Evolutionary conservation across 2,329 filamentous ascomycete genomes (phyloP), one percentile per base, ranked within the genome.

Genomic region (Ascocoryne sarcoides): DNA sequence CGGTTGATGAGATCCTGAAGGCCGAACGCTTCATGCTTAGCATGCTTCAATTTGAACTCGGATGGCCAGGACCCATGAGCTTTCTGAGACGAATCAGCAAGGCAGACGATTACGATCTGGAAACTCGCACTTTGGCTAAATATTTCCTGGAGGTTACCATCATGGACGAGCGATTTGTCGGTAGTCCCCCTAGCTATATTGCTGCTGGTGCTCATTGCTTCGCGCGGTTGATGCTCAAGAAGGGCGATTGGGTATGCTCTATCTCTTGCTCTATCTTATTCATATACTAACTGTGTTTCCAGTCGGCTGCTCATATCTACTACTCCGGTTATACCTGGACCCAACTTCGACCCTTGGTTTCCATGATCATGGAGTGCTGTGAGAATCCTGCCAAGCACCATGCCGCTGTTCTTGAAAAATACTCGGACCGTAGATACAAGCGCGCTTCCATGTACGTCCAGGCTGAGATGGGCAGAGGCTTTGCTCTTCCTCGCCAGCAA

Each of bases 11-110:
- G 66, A 90, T 98, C 42, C 75, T 96, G 50, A 95, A 96, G 68
- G 92, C 92, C 0, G 92, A 98, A 65, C 82, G 89, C 10, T 96
- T 95, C 68, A 98, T 98, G 89, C 76, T 98, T 37, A 93, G 79
- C 63, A 94, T 95, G 82, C 77, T 98, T 39, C 76, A 87, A 55
- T 98, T 95, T 59, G 88, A 95, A 65, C 76, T 98, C 39, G 92
- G 92, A 38, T 96, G 87, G 83, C 92, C 92, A n/a, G 92, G 92
- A 32, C 92, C 92, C 1, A 95, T 98, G 90, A 95, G 88, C 68
- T 98, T 98, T 65, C 72, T 98, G 46, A 79, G 92, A 45, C 81
- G 90, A 42, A 92, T 96, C 64, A 96, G 90, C 79, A 96, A 96
- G 68, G 92, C 92, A 10, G 92, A 98, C 60, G 88, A 95, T 59